Evolutionary conservation across 345 rosid species (phyloP).

Genomic region (Eucalyptus urophylla): DNA sequence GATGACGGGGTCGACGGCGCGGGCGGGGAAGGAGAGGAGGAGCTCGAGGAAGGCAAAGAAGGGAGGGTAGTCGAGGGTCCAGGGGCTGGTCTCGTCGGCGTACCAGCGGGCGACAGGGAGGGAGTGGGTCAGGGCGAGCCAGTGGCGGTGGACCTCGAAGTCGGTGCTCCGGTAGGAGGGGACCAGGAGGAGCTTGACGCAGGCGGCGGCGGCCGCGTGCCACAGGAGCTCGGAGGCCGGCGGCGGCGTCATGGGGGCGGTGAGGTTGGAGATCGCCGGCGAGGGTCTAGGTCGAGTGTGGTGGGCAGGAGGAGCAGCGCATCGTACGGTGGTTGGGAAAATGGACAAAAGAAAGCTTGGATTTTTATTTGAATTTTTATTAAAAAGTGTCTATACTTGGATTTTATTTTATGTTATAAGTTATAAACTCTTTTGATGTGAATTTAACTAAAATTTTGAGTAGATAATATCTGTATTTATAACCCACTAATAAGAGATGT

Average conservation of each 20-base stretch:
- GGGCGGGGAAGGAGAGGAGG: slow-evolving; percentile 31
- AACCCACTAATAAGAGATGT: not conserved
- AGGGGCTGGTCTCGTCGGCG: slow-evolving; percentile 71
- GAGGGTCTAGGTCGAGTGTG: not conserved
- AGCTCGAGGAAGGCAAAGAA: slow-evolving; percentile 17
- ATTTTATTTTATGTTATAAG: not conserved
- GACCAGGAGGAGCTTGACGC: slow-evolving; percentile 60
- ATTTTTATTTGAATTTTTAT: not conserved
- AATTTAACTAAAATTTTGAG: not conserved
- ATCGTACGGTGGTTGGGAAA: not conserved
- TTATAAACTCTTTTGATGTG: not conserved
- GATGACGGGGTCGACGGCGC: slow-evolving; percentile 51
- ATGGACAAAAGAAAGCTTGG: not conserved
- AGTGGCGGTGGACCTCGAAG: slow-evolving; percentile 92
- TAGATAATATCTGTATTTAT: too few species aligned
- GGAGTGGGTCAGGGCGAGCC: slow-evolving; percentile 81
- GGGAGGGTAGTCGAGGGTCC: slow-evolving; percentile 96
- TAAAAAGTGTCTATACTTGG: rapidly evolving
- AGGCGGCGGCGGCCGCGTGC: slow-evolving; percentile 44
- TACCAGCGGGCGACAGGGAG: slow-evolving; percentile 84
- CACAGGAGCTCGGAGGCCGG: slow-evolving; percentile 20
- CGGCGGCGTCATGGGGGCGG: not conserved
- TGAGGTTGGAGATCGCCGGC: not conserved
- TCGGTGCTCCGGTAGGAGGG: slow-evolving; percentile 84
- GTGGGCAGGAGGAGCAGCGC: not conserved